Percentiles rank a stretch among this genome's conserved stretches.
Conservation (phyloP, 305 asterid species). For the Rubia tinctorum region DNA sequence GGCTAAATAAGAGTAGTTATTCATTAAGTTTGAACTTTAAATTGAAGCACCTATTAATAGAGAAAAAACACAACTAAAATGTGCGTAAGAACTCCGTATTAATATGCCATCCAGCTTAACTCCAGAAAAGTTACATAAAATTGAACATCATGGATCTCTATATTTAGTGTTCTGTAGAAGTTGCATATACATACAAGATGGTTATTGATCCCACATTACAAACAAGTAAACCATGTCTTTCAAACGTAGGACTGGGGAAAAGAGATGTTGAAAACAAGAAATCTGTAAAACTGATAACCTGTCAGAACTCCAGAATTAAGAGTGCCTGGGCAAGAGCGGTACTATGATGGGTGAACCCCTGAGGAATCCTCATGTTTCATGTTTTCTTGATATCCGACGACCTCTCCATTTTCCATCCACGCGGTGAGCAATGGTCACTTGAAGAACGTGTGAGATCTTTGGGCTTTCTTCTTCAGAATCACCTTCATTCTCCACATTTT, state of each 20-base stretch:
- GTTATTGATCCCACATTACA: neutral
- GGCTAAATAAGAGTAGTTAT: too few relatives aligned
- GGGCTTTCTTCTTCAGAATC: neutral
- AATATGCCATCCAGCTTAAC: neutral
- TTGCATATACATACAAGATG: too few relatives aligned
- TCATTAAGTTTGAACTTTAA: too few relatives aligned
- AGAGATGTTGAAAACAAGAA: neutral
- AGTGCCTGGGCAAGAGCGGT: too few relatives aligned
- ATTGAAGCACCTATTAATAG: neutral
- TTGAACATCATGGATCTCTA: too few relatives aligned
- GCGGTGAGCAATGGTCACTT: neutral
- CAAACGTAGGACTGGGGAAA: neutral
- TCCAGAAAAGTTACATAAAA: neutral
- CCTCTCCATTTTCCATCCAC: neutral
- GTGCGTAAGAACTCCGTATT: too few relatives aligned
- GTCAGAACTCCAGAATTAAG: too few relatives aligned
- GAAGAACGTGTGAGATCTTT: neutral
- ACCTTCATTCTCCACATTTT: conserved; percentile 3
- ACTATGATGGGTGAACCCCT: too few relatives aligned
- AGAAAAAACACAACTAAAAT: too few relatives aligned
- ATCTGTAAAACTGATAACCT: neutral
- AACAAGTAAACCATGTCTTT: neutral
- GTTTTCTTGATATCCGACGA: neutral
- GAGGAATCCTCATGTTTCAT: too few relatives aligned
- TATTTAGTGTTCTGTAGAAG: too few relatives aligned